Conservation (phyloP, 805 yeast species). For the Yarrowia porcina region DNA sequence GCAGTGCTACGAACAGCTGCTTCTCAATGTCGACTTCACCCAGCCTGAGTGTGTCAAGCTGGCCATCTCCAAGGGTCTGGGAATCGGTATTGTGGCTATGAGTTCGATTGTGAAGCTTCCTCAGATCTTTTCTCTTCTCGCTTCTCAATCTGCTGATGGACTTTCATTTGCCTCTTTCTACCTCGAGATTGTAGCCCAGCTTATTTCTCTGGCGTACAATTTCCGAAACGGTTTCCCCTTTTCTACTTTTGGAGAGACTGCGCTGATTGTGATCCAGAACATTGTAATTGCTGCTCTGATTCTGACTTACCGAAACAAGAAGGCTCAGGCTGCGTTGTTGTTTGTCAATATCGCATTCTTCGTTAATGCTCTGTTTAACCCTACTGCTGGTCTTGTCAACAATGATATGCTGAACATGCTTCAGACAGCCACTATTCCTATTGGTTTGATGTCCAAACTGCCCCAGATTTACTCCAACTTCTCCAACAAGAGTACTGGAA, state of each 20-base stretch:
- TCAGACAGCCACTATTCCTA: slow-evolving; percentile 41
- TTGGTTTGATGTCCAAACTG: slow-evolving; percentile 40
- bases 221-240: slow-evolving; percentile 41
- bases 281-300: slow-evolving; percentile 38
- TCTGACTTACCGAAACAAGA: slow-evolving; percentile 32
- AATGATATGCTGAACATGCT: slow-evolving; percentile 32
- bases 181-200: slow-evolving; percentile 40
- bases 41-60: slow-evolving; percentile 34
- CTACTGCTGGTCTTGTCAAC: slow-evolving; percentile 33
- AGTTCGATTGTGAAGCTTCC: slow-evolving; percentile 44
- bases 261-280: slow-evolving; percentile 41
- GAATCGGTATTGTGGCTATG: slow-evolving; percentile 41
- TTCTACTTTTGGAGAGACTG: slow-evolving; percentile 43
- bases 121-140: slow-evolving; percentile 41
- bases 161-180: slow-evolving; percentile 38
- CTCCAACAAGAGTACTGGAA: slow-evolving; percentile 42
- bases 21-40: slow-evolving; percentile 33
- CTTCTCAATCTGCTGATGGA: slow-evolving; percentile 39
- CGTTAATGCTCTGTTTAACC: slow-evolving; percentile 32
- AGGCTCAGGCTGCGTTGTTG: slow-evolving; percentile 29
- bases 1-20: slow-evolving; percentile 32
- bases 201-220: slow-evolving; percentile 41
- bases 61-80: slow-evolving; percentile 39
- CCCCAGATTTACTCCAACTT: slow-evolving; percentile 42
- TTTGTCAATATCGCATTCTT: slow-evolving; percentile 31